A percentile compares a stretch with the other conserved stretches of the same genome.
Conservation (phyloP, 148 eudicot genomes). For the Suaeda aralocaspica region DNA sequence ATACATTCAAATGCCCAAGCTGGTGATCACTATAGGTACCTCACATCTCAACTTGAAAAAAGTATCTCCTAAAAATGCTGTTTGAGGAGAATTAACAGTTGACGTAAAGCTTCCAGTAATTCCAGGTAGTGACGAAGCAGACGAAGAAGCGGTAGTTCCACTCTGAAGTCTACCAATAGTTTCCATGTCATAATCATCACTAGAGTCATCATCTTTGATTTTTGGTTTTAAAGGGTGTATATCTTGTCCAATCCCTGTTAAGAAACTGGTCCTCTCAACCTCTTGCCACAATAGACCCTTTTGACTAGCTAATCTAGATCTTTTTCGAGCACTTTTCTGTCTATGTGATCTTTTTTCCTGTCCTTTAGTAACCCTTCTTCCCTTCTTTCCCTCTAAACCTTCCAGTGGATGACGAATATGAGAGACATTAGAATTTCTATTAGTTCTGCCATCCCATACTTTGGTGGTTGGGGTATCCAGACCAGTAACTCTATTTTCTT, state of each 20-base stretch:
- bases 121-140: conserved; percentile 49
- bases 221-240: conserved; percentile 43
- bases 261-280: conserved; percentile 76
- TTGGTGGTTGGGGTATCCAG: conserved; percentile 75
- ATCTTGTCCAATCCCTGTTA: conserved; percentile 71
- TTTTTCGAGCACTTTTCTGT: conserved; percentile 50
- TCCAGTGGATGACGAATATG: conserved; percentile 93
- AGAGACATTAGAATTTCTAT: conserved; percentile 47
- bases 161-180: conserved; percentile 54
- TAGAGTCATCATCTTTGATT: conserved; percentile 59
- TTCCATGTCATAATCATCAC: conserved; percentile 81
- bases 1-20: not conserved
- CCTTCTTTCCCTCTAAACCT: conserved; percentile 50
- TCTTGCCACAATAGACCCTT: conserved; percentile 67
- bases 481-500: conserved; percentile 67
- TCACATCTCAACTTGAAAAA: conserved; percentile 91
- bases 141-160: conserved; percentile 75
- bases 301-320: conserved; percentile 51
- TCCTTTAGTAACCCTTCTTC: conserved; percentile 45
- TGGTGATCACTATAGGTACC: conserved; percentile 42
- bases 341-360: conserved; percentile 36
- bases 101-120: conserved; percentile 43
- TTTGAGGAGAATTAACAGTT: conserved; percentile 44
- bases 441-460: conserved; percentile 91
- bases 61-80: conserved; percentile 49